Evolutionary conservation across 306 rosid species (phyloP), one percentile per base, ranked within the genome.

Genomic region (Arachis hypogaea): DNA sequence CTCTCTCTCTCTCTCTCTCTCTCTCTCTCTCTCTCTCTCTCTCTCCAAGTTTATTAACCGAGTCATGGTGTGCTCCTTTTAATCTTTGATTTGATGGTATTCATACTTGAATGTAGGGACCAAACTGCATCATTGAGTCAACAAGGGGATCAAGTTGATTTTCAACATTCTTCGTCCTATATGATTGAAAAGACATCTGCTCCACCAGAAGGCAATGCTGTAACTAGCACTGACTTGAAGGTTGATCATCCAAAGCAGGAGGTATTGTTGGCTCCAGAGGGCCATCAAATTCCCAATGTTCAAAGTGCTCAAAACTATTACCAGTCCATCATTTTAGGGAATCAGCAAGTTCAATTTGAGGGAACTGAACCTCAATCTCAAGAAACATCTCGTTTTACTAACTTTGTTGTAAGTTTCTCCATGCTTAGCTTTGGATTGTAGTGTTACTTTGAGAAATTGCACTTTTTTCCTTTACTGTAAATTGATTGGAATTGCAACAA

Each of bases 171-270:
- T 70, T 18, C 82, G 60, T 43, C 88, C 57, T 76, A 77, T 11
- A 40, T 8, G 47, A 79, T 81, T 60, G 84, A 76, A 68, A 78
- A 74, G 62, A 11, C 69, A 38, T 79, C 71, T 38, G 68, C 81
- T 72, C 57, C 82, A 18, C 57, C 82, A 18, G 87, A 90, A 51
- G 80, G 75, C 70, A 80, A 67, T 51, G 68, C 82, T 44, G 49
- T 80, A 61, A 52, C 73, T 55, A 16, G 56, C 44, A 61, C 69
- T 30, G 83, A 76, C 71, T 64, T 86, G 57, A 85, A 84, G 80
- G 65, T 59, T 82, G 92, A 85, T 33, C 83, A 80, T 59, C 77
- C 77, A 54, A 85, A 83, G 74, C 85, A 77, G 82, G 88, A 83
- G 50, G 66, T 55, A 33, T 77, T 83, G 60, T 72, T 80, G 56